phyloP scores from a whole-genome alignment of 768 basidiomycete genomes.

The Serpula lacrymans region DNA sequence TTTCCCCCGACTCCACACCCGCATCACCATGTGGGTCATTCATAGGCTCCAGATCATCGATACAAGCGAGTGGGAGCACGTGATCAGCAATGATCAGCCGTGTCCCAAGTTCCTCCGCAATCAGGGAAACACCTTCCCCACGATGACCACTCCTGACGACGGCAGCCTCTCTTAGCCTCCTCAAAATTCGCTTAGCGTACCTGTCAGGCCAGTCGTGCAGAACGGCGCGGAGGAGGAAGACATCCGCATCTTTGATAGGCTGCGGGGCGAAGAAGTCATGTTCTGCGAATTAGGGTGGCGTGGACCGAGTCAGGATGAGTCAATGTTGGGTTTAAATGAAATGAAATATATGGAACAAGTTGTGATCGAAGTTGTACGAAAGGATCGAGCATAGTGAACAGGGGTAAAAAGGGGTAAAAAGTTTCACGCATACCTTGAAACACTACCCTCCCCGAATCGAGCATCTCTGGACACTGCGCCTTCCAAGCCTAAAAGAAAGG shows the following conservation, averaged over 20 bases:
- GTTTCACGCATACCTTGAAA: conserved; percentile 45
- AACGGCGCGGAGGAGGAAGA: conserved; percentile 69
- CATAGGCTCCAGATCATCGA: conserved; percentile 31
- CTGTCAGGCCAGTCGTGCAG: conserved; percentile 79
- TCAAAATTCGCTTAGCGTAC: conserved; percentile 43
- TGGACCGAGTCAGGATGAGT: background rate
- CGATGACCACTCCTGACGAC: background rate
- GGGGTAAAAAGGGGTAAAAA: background rate
- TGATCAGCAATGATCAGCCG: conserved; percentile 70
- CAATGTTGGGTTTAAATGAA: background rate
- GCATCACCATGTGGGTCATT: conserved; percentile 13
- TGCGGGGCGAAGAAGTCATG: conserved; percentile 80
- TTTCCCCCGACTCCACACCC: background rate
- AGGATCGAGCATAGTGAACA: background rate
- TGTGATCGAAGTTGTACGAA: too few species aligned
- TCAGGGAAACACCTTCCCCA: background rate
- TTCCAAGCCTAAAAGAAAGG: conserved; percentile 53
- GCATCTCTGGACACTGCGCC: conserved; percentile 52
- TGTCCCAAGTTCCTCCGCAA: conserved; percentile 40
- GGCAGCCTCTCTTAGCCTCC: conserved; percentile 39
- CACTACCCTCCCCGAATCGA: conserved; percentile 47
- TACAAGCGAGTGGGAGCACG: conserved; percentile 65
- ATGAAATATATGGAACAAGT: too few species aligned
- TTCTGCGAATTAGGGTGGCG: conserved; percentile 28
- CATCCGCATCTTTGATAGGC: conserved; percentile 44